Conservation (phyloP, 768 basidiomycete genomes). For the Sutorius australiensis region DNA sequence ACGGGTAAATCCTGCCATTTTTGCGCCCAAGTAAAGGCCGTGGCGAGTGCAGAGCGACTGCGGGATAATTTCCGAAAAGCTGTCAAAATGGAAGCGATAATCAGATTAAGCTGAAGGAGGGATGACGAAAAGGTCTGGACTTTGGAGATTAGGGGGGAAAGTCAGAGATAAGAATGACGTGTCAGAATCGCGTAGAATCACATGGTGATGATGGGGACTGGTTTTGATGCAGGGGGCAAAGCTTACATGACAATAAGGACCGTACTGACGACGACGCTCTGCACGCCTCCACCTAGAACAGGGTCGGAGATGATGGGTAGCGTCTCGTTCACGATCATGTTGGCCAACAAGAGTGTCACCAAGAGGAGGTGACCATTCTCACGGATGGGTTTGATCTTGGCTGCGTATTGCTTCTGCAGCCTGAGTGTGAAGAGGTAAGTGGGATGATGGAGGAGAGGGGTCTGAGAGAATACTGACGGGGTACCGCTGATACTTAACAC, state of each 20-base stretch:
- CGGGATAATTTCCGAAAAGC: slow-evolving; percentile 89
- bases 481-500: slow-evolving; percentile 84
- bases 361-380: slow-evolving; percentile 79
- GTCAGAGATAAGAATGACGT: neutral
- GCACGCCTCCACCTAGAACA: slow-evolving; percentile 73
- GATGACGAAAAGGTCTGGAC: neutral
- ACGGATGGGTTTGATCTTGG: slow-evolving; percentile 83
- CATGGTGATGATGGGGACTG: neutral
- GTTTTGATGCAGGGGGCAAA: neutral
- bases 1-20: slow-evolving; percentile 71
- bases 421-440: slow-evolving; percentile 35
- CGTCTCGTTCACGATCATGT: slow-evolving; percentile 91
- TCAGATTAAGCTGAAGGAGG: neutral
- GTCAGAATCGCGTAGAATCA: too few relatives aligned
- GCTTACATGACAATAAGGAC: slow-evolving; percentile 85
- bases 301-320: slow-evolving; percentile 81
- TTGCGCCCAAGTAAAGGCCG: slow-evolving; percentile 84
- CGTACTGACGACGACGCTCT: slow-evolving; percentile 77
- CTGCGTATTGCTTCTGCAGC: slow-evolving; percentile 74
- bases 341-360: slow-evolving; percentile 77
- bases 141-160: neutral
- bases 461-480: slow-evolving; percentile 47
- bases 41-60: slow-evolving; percentile 91
- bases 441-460: neutral
- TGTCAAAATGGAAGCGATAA: slow-evolving; percentile 28